phyloP scores from a whole-genome alignment of 176 grass and related monocot genomes.

The Lolium perenne region DNA sequence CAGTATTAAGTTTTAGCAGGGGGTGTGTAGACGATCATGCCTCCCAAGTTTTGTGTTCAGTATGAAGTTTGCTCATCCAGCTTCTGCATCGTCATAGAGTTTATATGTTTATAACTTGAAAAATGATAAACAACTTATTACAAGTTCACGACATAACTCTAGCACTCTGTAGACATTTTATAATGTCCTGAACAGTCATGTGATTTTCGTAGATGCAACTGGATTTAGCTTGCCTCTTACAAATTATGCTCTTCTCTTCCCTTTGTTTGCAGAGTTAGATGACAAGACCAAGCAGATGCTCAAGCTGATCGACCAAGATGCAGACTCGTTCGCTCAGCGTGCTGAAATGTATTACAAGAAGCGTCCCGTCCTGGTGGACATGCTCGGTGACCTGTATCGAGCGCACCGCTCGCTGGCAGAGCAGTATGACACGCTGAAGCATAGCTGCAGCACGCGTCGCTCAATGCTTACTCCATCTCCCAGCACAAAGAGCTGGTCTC shows the following conservation, averaged over 20 bases:
- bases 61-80: neutral
- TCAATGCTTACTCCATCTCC: slow-evolving; percentile 48
- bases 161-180: neutral
- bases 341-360: slow-evolving; percentile 98
- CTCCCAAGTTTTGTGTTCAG: too few relatives aligned
- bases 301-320: slow-evolving; percentile 82
- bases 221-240: neutral
- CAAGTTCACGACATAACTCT: neutral
- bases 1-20: neutral
- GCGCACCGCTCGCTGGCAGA: slow-evolving; percentile 75
- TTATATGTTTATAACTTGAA: neutral
- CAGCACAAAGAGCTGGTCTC: slow-evolving; percentile 46
- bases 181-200: neutral
- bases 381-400: slow-evolving; percentile 85
- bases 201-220: neutral
- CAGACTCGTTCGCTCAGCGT: slow-evolving; percentile 87
- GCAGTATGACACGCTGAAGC: slow-evolving; percentile 82
- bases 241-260: neutral
- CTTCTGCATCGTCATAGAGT: neutral
- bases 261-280: slow-evolving; percentile 68
- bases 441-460: slow-evolving; percentile 37
- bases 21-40: neutral
- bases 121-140: neutral
- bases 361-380: slow-evolving; percentile 70
- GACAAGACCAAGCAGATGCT: slow-evolving; percentile 86